Evolutionary conservation across 768 basidiomycete genomes (phyloP).

Genomic region (Tremella fuciformis): DNA sequence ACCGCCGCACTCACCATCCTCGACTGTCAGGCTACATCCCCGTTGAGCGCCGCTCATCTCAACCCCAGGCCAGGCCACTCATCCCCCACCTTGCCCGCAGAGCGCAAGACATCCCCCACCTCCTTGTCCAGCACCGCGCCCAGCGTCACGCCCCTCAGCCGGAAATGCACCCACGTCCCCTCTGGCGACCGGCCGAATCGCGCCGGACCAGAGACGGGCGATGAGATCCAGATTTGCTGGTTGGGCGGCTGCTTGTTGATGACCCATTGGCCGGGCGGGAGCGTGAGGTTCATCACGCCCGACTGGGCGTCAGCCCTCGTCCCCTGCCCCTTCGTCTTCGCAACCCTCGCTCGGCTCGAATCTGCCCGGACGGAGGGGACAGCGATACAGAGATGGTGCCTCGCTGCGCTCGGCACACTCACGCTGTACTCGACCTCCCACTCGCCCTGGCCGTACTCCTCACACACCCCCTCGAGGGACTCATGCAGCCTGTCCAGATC

Average conservation of each 20-base stretch:
- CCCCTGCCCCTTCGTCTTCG: too few relatives aligned
- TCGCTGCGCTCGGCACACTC: conserved; percentile 14
- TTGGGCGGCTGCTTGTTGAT: conserved; percentile 53
- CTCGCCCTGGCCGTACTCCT: conserved; percentile 34
- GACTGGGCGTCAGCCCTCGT: conserved; percentile 29
- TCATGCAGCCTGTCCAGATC: conserved; percentile 49
- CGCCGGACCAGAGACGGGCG: conserved; percentile 46
- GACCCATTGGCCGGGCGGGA: conserved; percentile 51
- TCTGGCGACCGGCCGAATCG: conserved; percentile 35
- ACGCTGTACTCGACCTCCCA: conserved; percentile 52
- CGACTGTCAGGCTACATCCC: too few relatives aligned
- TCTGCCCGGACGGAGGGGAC: neutral
- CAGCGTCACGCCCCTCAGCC: conserved; percentile 30
- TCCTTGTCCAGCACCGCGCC: conserved; percentile 42
- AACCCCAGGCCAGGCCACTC: conserved; percentile 4
- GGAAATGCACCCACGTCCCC: conserved; percentile 41
- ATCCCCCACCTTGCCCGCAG: neutral
- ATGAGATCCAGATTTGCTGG: conserved; percentile 51
- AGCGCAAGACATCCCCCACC: conserved; percentile 28
- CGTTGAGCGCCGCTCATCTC: neutral
- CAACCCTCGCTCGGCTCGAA: neutral
- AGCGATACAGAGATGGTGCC: too few relatives aligned
- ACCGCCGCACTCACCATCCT: too few relatives aligned
- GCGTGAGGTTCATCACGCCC: conserved; percentile 45
- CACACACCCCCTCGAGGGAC: conserved; percentile 41